Evolutionary conservation across 768 basidiomycete species (phyloP).

Genomic region (Tephrocybe sp.): DNA sequence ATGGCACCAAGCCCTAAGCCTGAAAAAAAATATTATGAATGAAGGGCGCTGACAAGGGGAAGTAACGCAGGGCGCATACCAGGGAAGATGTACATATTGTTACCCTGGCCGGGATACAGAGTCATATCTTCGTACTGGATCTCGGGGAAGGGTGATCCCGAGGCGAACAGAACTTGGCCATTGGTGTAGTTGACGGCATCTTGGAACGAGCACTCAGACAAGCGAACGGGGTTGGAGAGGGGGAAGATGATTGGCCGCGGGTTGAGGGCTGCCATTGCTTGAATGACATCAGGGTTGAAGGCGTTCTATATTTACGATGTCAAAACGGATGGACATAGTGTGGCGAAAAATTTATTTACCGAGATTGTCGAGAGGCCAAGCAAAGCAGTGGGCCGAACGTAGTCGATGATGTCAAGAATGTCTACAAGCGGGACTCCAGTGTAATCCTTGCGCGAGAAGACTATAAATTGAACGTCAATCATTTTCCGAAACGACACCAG

Average conservation of each 20-base stretch:
- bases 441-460: conserved; percentile 84
- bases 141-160: conserved; percentile 82
- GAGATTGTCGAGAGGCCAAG: conserved; percentile 88
- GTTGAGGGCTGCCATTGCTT: conserved; percentile 78
- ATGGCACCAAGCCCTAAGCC: conserved; percentile 83
- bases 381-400: conserved; percentile 86
- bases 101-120: conserved; percentile 85
- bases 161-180: conserved; percentile 82
- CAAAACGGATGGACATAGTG: not conserved
- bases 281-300: conserved; percentile 71
- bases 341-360: conserved; percentile 29
- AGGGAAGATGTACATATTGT: conserved; percentile 91
- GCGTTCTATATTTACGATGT: conserved; percentile 49
- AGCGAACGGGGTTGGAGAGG: conserved; percentile 83
- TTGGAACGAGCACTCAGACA: conserved; percentile 79
- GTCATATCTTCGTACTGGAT: conserved; percentile 53
- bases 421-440: conserved; percentile 71
- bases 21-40: conserved; percentile 23
- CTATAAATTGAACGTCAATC: conserved; percentile 33
- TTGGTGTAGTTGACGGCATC: conserved; percentile 72
- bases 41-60: not conserved
- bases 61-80: conserved; percentile 31
- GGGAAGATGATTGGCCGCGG: conserved; percentile 90
- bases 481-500: not conserved
- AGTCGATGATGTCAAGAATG: conserved; percentile 74